Conservation (phyloP, 2,329 filamentous ascomycete species). For the Rosellinia necatrix region DNA sequence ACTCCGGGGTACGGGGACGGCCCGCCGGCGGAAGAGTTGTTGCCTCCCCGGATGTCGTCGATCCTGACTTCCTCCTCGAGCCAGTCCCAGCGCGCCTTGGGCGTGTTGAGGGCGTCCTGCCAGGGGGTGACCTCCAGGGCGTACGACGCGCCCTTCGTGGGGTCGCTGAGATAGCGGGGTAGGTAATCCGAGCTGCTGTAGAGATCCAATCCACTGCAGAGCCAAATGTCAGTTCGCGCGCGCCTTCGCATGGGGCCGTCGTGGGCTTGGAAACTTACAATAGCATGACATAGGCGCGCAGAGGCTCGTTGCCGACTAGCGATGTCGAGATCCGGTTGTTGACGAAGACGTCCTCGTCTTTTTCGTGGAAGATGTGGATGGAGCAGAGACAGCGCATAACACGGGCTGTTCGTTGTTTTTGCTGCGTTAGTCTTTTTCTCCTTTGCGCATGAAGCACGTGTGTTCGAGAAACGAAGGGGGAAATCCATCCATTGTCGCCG, state of each 20-base stretch:
- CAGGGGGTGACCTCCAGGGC: constrained; percentile 39
- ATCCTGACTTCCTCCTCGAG: constrained; percentile 37
- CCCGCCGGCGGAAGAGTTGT: constrained; percentile 5
- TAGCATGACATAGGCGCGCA: constrained; percentile 43
- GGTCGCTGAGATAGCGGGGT: constrained; percentile 37
- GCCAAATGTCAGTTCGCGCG: not conserved
- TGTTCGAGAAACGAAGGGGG: not conserved
- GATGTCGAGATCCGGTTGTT: constrained; percentile 45
- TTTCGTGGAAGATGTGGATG: constrained; percentile 42
- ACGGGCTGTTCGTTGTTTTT: constrained; percentile 33
- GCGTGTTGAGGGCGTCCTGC: constrained; percentile 39
- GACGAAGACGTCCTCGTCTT: constrained; percentile 38
- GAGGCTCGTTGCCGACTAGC: constrained; percentile 42
- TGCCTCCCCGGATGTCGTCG: constrained; percentile 5
- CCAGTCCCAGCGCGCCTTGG: constrained; percentile 43
- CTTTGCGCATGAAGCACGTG: too few relatives aligned
- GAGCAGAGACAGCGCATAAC: constrained; percentile 44
- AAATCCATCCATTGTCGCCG: too few relatives aligned
- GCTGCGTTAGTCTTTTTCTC: not conserved
- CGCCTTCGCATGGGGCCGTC: not conserved
- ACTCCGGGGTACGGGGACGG: constrained; percentile 36
- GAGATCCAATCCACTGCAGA: constrained; percentile 37
- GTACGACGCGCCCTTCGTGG: constrained; percentile 39
- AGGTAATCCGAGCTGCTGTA: constrained; percentile 42
- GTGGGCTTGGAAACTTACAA: constrained; percentile 35